Evolutionary conservation across 1,284 basidiomycete species (phyloP).

Genomic region (Puccinia brachypodii): DNA sequence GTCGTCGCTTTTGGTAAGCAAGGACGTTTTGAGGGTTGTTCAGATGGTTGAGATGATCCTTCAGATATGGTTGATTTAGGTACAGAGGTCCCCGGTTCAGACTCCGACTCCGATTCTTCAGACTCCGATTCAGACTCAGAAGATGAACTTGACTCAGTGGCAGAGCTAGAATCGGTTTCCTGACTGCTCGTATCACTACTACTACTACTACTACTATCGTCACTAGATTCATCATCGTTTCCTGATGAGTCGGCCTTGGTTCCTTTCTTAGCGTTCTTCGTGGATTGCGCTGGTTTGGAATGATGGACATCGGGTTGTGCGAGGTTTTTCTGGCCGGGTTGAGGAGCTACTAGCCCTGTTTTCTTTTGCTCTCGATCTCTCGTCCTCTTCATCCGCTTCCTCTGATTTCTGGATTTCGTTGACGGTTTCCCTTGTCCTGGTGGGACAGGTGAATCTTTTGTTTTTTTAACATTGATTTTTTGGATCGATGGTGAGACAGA

Average conservation of each 20-base stretch:
- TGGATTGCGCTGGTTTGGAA: background rate
- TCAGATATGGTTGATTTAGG: conserved; percentile 6
- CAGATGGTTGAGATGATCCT: conserved; percentile 13
- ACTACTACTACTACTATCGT: background rate
- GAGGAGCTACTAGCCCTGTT: background rate
- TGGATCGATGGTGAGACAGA: background rate
- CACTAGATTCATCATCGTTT: background rate
- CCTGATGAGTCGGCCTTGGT: background rate
- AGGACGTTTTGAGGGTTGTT: background rate
- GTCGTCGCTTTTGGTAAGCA: background rate
- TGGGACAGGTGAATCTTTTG: background rate
- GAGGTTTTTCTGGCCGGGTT: too few species aligned
- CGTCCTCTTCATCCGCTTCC: conserved; percentile 7
- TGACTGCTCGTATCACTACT: background rate
- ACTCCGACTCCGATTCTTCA: background rate
- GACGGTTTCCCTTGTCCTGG: conserved; percentile 32
- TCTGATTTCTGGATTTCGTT: conserved; percentile 34
- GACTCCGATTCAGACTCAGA: background rate
- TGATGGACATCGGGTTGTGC: background rate
- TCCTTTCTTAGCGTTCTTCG: background rate
- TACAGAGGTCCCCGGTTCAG: conserved; percentile 7
- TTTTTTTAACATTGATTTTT: background rate
- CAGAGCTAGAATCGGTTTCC: too few species aligned
- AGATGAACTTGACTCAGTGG: background rate
- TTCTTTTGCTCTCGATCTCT: conserved; percentile 7